A percentile compares a stretch with the other conserved stretches of the same genome.
Conservation (phyloP, 2,329 filamentous ascomycete genomes). For the Cordyceps cicadae region DNA sequence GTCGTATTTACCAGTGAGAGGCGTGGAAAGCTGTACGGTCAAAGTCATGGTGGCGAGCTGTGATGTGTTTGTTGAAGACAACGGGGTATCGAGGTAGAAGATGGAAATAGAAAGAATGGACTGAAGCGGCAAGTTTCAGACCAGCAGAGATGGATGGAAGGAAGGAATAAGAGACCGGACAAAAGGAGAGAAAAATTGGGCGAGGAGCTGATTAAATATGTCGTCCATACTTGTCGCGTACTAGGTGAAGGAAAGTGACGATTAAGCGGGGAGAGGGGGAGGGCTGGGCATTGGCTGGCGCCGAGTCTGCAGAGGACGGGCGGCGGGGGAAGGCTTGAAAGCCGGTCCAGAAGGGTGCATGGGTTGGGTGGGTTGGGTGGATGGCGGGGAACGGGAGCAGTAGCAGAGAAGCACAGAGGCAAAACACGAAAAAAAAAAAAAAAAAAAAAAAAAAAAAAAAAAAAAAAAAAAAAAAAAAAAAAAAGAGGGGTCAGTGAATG, state of each 20-base stretch:
- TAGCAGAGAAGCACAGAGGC: background rate
- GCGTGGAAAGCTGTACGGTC: slow-evolving; percentile 58
- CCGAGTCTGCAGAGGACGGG: slow-evolving; percentile 3
- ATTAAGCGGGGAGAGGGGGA: slow-evolving; percentile 6
- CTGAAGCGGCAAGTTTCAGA: background rate
- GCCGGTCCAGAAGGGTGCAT: too few relatives aligned
- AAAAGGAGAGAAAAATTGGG: background rate
- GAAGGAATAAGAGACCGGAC: background rate
- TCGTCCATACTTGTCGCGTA: background rate
- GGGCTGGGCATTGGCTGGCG: background rate
- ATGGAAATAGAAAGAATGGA: slow-evolving; percentile 10
- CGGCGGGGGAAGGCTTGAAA: background rate
- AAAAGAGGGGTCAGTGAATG: background rate
- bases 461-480: too few relatives aligned
- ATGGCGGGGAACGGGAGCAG: background rate
- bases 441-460: too few relatives aligned
- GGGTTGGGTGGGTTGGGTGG: background rate
- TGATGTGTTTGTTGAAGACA: background rate
- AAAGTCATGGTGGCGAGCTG: slow-evolving; percentile 34
- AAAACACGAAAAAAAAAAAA: too few relatives aligned
- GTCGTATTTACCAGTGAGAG: slow-evolving; percentile 50
- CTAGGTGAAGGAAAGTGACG: slow-evolving; percentile 1
- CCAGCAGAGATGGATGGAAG: background rate
- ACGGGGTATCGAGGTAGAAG: slow-evolving; percentile 16
- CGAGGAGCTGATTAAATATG: slow-evolving; percentile 7